Percentiles rank a stretch among this genome's conserved stretches.
Evolutionary conservation across 1,284 basidiomycete genomes (phyloP).

Genomic region (Termitomyces sp.): DNA sequence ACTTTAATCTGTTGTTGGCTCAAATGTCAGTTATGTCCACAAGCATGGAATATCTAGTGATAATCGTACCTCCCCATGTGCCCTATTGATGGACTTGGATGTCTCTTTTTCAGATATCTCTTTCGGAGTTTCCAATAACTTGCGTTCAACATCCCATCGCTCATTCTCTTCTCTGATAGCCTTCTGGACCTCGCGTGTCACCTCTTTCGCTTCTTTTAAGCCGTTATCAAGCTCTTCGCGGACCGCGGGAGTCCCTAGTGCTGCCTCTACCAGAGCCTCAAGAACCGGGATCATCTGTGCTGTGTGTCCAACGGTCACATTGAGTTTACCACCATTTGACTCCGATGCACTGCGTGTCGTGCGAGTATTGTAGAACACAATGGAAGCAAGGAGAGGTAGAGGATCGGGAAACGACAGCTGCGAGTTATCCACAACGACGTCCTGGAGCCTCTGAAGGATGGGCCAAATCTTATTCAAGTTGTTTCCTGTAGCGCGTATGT

Average conservation of each 20-base stretch:
- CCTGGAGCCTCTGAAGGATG: slow-evolving; percentile 44
- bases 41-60: background rate
- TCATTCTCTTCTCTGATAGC: slow-evolving; percentile 40
- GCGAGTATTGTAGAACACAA: slow-evolving; percentile 32
- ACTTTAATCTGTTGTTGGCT: slow-evolving; percentile 22
- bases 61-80: slow-evolving; percentile 7
- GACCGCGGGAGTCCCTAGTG: slow-evolving; percentile 42
- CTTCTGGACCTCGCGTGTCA: slow-evolving; percentile 45
- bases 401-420: slow-evolving; percentile 47
- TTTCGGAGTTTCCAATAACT: slow-evolving; percentile 15
- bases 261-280: slow-evolving; percentile 48
- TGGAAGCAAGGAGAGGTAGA: slow-evolving; percentile 41
- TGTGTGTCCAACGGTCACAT: slow-evolving; percentile 39
- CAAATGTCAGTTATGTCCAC: background rate
- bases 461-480: slow-evolving; percentile 61
- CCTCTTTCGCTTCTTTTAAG: slow-evolving; percentile 48
- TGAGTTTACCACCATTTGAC: slow-evolving; percentile 11
- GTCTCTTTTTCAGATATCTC: slow-evolving; percentile 4
- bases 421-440: slow-evolving; percentile 3
- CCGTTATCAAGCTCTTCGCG: slow-evolving; percentile 57
- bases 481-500: slow-evolving; percentile 45
- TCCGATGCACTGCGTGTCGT: slow-evolving; percentile 31
- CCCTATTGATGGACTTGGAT: background rate
- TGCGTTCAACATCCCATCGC: slow-evolving; percentile 29
- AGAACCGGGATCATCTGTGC: slow-evolving; percentile 65